Percentiles rank a stretch among this genome's conserved stretches.
Evolutionary conservation across 441 rosid genomes (phyloP).

Genomic region (Erodium texanum): DNA sequence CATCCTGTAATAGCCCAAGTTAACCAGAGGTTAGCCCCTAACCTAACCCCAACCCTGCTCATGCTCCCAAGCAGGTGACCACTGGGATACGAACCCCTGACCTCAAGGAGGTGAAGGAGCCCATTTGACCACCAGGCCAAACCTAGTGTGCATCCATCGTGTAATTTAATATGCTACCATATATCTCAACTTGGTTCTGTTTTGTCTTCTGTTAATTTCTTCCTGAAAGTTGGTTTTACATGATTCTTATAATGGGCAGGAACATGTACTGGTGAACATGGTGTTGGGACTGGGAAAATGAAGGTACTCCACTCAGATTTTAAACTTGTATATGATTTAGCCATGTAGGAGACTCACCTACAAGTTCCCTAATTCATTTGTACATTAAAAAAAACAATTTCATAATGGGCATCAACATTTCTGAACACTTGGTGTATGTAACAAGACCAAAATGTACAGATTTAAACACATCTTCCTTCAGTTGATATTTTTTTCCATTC

Average conservation of each 20-base stretch:
- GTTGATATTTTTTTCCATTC: neutral
- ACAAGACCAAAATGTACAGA: slow-evolving; percentile 1
- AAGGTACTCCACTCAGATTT: slow-evolving; percentile 45
- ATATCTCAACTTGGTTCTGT: neutral
- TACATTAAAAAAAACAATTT: too few relatives aligned
- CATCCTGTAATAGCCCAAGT: too few relatives aligned
- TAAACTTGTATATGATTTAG: neutral
- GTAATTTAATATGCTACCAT: neutral
- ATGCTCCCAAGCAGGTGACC: too few relatives aligned
- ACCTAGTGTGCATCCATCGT: too few relatives aligned
- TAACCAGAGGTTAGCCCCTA: too few relatives aligned
- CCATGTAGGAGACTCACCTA: neutral
- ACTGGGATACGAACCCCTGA: too few relatives aligned
- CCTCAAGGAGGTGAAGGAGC: too few relatives aligned
- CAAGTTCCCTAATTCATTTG: too few relatives aligned
- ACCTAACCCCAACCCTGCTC: too few relatives aligned
- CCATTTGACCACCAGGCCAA: too few relatives aligned
- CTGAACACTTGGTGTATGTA: neutral
- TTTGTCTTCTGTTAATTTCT: neutral
- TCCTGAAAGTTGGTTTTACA: slow-evolving; percentile 11
- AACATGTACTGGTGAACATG: slow-evolving; percentile 95
- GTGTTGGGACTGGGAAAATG: slow-evolving; percentile 95
- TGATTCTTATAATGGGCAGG: slow-evolving; percentile 36
- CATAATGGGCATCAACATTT: neutral
- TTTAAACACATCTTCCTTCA: neutral